phyloP scores from a whole-genome alignment of 2,329 filamentous ascomycete species.

The Neofusicoccum cordaticola region DNA sequence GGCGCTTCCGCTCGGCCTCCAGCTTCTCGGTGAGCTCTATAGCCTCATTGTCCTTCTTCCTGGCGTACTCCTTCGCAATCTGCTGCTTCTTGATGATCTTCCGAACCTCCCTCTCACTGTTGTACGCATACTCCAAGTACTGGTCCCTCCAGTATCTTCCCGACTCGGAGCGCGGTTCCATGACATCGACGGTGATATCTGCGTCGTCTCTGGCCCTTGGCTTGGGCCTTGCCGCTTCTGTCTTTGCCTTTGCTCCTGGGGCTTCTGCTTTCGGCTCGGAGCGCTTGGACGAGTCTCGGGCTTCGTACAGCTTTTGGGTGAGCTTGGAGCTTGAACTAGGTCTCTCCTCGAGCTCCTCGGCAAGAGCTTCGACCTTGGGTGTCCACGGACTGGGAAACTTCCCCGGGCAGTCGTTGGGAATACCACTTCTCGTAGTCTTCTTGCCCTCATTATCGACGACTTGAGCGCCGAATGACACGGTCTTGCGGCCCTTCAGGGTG shows the following conservation, averaged over 20 bases:
- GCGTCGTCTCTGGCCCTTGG: conserved; percentile 45
- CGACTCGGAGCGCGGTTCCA: conserved; percentile 71
- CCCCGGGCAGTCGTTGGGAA: conserved; percentile 47
- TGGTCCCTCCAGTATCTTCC: conserved; percentile 78
- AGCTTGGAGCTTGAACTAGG: conserved; percentile 40
- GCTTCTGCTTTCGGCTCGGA: conserved; percentile 26
- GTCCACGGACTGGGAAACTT: conserved; percentile 54
- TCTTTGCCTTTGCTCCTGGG: conserved; percentile 15
- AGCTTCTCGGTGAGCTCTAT: conserved; percentile 64
- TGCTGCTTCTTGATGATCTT: conserved; percentile 78
- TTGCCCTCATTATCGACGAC: conserved; percentile 57
- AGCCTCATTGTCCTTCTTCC: conserved; percentile 72
- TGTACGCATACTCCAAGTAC: conserved; percentile 70
- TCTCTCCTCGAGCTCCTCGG: conserved; percentile 26
- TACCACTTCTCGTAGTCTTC: conserved; percentile 45
- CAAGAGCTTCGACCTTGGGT: conserved; percentile 34
- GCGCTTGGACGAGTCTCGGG: conserved; percentile 38
- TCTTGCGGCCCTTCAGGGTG: conserved; percentile 57
- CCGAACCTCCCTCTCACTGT: conserved; percentile 70
- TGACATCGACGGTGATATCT: conserved; percentile 68
- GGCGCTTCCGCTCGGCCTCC: conserved; percentile 65
- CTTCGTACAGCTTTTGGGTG: conserved; percentile 45
- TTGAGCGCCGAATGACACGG: conserved; percentile 58
- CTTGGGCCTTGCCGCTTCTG: conserved; percentile 10
- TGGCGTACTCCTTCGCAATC: conserved; percentile 73